A percentile compares a stretch with the other conserved stretches of the same genome.
These are phyloP conservation scores for Echeveria elegans DNA, from an alignment of 164 flowering plant genomes.

Conservation along the genomic window DNA sequence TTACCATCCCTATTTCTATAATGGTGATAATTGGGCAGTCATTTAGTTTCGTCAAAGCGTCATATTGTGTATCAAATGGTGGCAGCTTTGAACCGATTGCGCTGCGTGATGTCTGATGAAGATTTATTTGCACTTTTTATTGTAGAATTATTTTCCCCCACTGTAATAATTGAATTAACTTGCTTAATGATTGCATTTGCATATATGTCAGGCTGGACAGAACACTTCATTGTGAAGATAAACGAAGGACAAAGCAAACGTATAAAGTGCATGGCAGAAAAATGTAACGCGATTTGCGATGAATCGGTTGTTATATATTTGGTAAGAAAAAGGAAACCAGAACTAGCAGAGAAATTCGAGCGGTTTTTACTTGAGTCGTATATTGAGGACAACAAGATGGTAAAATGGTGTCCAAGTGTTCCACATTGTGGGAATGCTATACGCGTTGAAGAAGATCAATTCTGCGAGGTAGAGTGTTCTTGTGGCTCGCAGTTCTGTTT, in stretches of 20 bases:
- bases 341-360: slow-evolving; percentile 74
- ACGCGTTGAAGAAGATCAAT: slow-evolving; percentile 62
- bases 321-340: slow-evolving; percentile 48
- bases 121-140: no score
- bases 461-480: slow-evolving; percentile 82
- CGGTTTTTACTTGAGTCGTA: slow-evolving; percentile 82
- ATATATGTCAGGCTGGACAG: slow-evolving; percentile 51
- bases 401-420: slow-evolving; percentile 94
- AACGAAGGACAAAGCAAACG: slow-evolving; percentile 87
- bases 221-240: slow-evolving; percentile 78
- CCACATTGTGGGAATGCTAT: slow-evolving; percentile 97
- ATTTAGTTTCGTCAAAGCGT: neutral
- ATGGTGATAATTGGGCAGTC: neutral
- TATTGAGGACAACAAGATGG: slow-evolving; percentile 81
- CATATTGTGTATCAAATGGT: neutral
- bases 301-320: slow-evolving; percentile 58
- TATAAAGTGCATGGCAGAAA: slow-evolving; percentile 85
- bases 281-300: slow-evolving; percentile 81
- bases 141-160: neutral
- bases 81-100: neutral
- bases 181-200: neutral
- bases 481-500: slow-evolving; percentile 88
- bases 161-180: neutral
- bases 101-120: neutral
- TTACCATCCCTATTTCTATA: neutral